Evolutionary conservation across 2,329 filamentous ascomycete species (phyloP).

Genomic region (Nemania serpens): DNA sequence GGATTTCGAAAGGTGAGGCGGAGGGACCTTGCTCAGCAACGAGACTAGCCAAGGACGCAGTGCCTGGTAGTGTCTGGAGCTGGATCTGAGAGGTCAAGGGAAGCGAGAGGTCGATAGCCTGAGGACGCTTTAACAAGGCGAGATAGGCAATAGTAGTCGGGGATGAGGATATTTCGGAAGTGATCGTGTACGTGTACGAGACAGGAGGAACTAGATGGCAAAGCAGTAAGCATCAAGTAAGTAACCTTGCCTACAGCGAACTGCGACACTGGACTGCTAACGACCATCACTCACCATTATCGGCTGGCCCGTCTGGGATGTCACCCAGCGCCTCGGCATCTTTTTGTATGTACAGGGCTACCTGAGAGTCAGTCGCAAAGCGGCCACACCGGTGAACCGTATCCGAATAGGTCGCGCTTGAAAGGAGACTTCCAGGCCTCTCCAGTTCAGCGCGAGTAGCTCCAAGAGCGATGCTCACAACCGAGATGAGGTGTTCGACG

Average conservation of each 20-base stretch:
- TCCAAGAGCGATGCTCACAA: slow-evolving; percentile 75
- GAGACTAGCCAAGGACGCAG: slow-evolving; percentile 69
- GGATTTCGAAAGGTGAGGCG: slow-evolving; percentile 85
- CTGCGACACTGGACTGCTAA: background rate
- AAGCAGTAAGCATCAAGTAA: slow-evolving; percentile 35
- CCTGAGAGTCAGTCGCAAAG: slow-evolving; percentile 87
- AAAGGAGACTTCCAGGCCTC: slow-evolving; percentile 80
- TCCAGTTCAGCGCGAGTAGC: slow-evolving; percentile 80
- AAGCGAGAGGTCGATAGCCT: slow-evolving; percentile 81
- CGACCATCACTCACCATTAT: slow-evolving; percentile 48
- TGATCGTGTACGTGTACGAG: slow-evolving; percentile 76
- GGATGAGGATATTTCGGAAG: slow-evolving; percentile 79
- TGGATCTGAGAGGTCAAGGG: slow-evolving; percentile 88
- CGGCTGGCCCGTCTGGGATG: slow-evolving; percentile 54
- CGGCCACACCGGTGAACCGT: slow-evolving; percentile 86
- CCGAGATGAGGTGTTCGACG: slow-evolving; percentile 71
- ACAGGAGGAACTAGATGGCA: slow-evolving; percentile 46
- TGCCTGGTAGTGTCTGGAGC: slow-evolving; percentile 87
- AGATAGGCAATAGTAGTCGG: slow-evolving; percentile 83
- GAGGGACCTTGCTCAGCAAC: slow-evolving; percentile 72
- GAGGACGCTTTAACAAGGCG: slow-evolving; percentile 85
- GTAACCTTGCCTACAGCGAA: background rate
- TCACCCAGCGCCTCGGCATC: slow-evolving; percentile 64
- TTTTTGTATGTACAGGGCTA: slow-evolving; percentile 90
- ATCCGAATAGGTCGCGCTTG: slow-evolving; percentile 71